Evolutionary conservation across 2,329 filamentous ascomycete species (phyloP).

Genomic region (Rhynchosporium agropyri): DNA sequence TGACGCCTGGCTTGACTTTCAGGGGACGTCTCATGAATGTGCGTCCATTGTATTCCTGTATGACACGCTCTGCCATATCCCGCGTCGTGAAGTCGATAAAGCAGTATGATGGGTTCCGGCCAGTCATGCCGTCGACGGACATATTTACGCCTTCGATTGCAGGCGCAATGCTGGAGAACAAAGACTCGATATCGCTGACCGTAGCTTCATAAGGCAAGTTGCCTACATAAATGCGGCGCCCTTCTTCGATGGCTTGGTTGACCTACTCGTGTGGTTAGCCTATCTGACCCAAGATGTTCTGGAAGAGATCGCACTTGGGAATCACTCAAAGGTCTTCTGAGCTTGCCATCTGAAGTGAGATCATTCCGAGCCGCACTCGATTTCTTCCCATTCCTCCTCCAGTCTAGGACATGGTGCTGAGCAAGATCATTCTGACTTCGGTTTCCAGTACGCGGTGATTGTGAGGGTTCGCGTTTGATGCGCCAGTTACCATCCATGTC

Average conservation of each 20-base stretch:
- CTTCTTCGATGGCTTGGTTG: slow-evolving; percentile 35
- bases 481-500: slow-evolving; percentile 32
- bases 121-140: slow-evolving; percentile 67
- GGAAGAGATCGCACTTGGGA: slow-evolving; percentile 14
- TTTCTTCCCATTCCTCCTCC: background rate
- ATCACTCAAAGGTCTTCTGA: slow-evolving; percentile 27
- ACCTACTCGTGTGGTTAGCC: slow-evolving; percentile 17
- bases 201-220: slow-evolving; percentile 59
- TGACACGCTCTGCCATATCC: slow-evolving; percentile 59
- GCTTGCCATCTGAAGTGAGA: slow-evolving; percentile 18
- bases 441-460: background rate
- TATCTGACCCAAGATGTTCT: background rate
- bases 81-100: slow-evolving; percentile 67
- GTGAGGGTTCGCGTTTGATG: slow-evolving; percentile 29
- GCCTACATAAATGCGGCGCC: slow-evolving; percentile 53
- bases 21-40: slow-evolving; percentile 60
- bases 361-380: background rate
- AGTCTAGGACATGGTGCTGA: no score
- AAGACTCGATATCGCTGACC: slow-evolving; percentile 50
- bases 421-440: background rate
- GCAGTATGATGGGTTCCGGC: slow-evolving; percentile 73
- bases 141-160: slow-evolving; percentile 64
- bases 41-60: slow-evolving; percentile 57
- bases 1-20: slow-evolving; percentile 65
- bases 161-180: slow-evolving; percentile 48